Percentiles rank a stretch among this genome's conserved stretches.
Evolutionary conservation across 2,329 filamentous ascomycete species (phyloP).

Genomic region (Nothopassalora personata): DNA sequence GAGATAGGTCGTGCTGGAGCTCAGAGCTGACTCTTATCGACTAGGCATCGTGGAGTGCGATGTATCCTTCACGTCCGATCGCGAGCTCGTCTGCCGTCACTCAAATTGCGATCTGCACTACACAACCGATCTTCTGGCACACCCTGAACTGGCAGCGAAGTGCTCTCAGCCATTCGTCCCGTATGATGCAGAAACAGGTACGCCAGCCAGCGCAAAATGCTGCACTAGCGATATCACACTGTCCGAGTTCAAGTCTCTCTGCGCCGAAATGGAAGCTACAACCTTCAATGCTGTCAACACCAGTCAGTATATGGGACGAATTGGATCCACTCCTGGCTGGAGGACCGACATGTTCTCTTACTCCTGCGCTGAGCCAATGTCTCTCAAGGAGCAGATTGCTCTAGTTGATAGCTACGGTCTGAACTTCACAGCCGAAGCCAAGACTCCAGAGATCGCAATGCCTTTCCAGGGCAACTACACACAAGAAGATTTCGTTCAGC

Average conservation of each 20-base stretch:
- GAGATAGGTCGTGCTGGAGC: not conserved
- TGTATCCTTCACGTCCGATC: constrained; percentile 61
- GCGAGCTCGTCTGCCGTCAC: constrained; percentile 63
- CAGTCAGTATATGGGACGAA: constrained; percentile 49
- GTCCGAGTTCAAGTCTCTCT: constrained; percentile 61
- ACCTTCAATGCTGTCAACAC: constrained; percentile 55
- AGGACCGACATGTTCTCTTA: constrained; percentile 59
- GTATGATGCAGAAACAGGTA: constrained; percentile 20
- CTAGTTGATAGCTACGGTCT: constrained; percentile 54
- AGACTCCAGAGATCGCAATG: constrained; percentile 58
- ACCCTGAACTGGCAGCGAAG: constrained; percentile 58
- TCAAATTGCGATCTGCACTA: constrained; percentile 63
- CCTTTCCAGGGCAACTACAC: constrained; percentile 62
- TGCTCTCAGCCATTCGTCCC: constrained; percentile 59
- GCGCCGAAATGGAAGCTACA: constrained; percentile 64
- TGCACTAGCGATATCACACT: constrained; percentile 68
- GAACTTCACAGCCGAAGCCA: constrained; percentile 63
- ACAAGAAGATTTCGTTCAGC: constrained; percentile 58
- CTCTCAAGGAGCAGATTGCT: constrained; percentile 58
- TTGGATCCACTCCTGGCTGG: constrained; percentile 49
- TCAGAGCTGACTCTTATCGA: not conserved
- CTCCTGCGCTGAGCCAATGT: constrained; percentile 58
- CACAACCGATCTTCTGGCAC: constrained; percentile 61
- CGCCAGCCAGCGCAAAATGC: constrained; percentile 59
- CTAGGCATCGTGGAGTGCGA: constrained; percentile 58